Evolutionary conservation across 2,329 filamentous ascomycete genomes (phyloP), one percentile per base, ranked within the genome.

Genomic region (Neonectria hederae): DNA sequence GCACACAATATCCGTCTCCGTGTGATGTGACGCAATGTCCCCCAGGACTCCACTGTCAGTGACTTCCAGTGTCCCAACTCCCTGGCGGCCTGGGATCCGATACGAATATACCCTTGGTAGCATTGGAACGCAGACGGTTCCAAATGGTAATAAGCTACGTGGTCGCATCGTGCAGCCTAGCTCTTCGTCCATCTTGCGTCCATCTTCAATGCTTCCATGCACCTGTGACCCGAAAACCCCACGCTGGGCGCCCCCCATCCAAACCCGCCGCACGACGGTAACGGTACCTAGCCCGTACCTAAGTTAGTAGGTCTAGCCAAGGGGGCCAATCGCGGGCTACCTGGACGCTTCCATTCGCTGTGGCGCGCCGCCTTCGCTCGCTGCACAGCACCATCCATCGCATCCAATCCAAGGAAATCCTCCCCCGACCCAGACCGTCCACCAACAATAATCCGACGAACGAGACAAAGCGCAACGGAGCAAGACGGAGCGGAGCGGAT

Each of bases 391-490:
- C 28, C 5, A 61, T 45, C 35, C 53, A 52, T 46, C 42, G 45
- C 45, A 62, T 46, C 45, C 45, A 35, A 17, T 35, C 32, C 32
- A 17, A 38, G 32, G 32, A 38, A 38, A 38, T 17, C 14, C 32
- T 38, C 22, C 32, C 35, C 54, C 60, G 60, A 62, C 54, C 60
- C 42, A 54, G 26, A 48, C 40, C 40, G 48, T 48, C 60, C 54
- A 48, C 54, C 48, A 57, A 42, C 54, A 62, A 30, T n/a, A 49
- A 55, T 45, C 51, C 46, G 26, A 62, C 59, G 46, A 57, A 24
- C 53, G 45, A 56, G 54, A 57, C 54, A 32, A 58, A 42, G 61
- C 49, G 42, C 61, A 59, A 59, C 49, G 49, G 49, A 46, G 38
- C 38, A 19, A 52, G 46, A 54, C 43, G 43, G 54, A 43, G 61